These are phyloP conservation scores for Ceratocystis huliohia DNA, from an alignment of 2,329 filamentous ascomycete species.

Conservation along the genomic window DNA sequence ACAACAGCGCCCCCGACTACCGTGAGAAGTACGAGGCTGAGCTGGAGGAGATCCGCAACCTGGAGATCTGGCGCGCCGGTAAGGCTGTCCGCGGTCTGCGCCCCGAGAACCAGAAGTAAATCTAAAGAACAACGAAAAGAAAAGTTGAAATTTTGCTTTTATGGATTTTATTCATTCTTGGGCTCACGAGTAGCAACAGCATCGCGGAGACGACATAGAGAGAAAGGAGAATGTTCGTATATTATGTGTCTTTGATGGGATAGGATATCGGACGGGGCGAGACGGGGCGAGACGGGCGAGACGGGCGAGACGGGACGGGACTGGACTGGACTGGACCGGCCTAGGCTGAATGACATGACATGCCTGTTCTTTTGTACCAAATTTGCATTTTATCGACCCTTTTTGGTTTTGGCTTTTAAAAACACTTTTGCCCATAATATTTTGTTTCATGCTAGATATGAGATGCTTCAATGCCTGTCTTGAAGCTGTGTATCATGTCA, in stretches of 20 bases:
- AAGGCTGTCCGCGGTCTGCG: constrained; percentile 87
- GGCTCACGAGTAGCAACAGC: constrained; percentile 19
- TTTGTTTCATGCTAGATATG: no score
- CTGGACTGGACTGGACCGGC: background rate
- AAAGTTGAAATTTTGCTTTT: constrained; percentile 11
- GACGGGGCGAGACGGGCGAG: constrained; percentile 2
- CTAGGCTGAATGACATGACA: background rate
- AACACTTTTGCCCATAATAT: no score
- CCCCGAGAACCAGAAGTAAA: constrained; percentile 74
- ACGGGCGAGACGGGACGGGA: constrained; percentile 6
- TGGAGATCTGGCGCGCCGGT: constrained; percentile 98
- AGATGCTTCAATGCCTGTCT: background rate
- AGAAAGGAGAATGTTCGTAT: background rate
- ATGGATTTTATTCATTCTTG: constrained; percentile 10
- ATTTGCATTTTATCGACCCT: constrained; percentile 20
- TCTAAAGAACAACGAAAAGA: background rate
- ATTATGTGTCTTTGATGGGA: constrained; percentile 17
- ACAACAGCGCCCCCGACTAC: constrained; percentile 94
- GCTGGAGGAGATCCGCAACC: constrained; percentile 93
- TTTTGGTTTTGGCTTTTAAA: constrained; percentile 15
- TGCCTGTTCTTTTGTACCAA: constrained; percentile 19
- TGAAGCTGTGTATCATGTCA: constrained; percentile 5
- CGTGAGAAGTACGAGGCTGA: constrained; percentile 94
- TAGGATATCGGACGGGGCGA: constrained; percentile 11
- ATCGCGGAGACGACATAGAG: constrained; percentile 11